Percentiles rank a stretch among this genome's conserved stretches.
phyloP scores from a whole-genome alignment of 1,139 yeast genomes.

The Suhomyces wounanorum region DNA sequence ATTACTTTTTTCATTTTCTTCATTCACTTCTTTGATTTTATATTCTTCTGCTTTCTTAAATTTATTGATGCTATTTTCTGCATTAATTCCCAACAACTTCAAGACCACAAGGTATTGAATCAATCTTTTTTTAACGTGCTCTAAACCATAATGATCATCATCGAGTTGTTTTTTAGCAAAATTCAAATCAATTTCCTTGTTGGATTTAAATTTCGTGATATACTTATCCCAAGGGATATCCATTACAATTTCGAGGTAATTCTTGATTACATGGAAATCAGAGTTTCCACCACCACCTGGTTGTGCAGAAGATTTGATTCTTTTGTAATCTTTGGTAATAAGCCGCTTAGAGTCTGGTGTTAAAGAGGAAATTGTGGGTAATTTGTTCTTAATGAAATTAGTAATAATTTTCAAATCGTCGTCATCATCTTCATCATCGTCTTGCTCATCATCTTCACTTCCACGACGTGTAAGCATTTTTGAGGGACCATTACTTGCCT shows the following conservation, averaged over 20 bases:
- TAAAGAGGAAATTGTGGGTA: constrained; percentile 41
- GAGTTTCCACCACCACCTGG: constrained; percentile 60
- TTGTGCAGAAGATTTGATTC: constrained; percentile 53
- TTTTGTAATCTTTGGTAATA: constrained; percentile 61
- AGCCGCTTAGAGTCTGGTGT: constrained; percentile 57
- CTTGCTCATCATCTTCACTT: constrained; percentile 22
- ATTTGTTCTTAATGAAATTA: constrained; percentile 47
- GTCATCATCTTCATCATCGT: constrained; percentile 44
- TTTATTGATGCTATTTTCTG: constrained; percentile 29
- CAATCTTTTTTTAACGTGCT: constrained; percentile 77
- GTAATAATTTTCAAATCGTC: constrained; percentile 49
- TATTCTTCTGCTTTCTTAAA: constrained; percentile 14
- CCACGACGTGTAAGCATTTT: constrained; percentile 10
- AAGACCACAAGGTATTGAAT: constrained; percentile 81
- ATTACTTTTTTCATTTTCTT: constrained; percentile 6
- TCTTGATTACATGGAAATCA: constrained; percentile 71
- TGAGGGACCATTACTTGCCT: constrained; percentile 8
- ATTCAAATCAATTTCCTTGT: constrained; percentile 51
- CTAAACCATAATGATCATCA: constrained; percentile 82
- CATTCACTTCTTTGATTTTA: constrained; percentile 8
- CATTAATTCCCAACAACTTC: constrained; percentile 56
- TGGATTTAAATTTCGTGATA: constrained; percentile 40
- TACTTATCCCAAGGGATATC: constrained; percentile 65
- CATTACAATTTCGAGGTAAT: constrained; percentile 68
- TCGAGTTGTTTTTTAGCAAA: constrained; percentile 65